Conservation (phyloP, 1,284 basidiomycete genomes). For the Puccinia brachypodii region DNA sequence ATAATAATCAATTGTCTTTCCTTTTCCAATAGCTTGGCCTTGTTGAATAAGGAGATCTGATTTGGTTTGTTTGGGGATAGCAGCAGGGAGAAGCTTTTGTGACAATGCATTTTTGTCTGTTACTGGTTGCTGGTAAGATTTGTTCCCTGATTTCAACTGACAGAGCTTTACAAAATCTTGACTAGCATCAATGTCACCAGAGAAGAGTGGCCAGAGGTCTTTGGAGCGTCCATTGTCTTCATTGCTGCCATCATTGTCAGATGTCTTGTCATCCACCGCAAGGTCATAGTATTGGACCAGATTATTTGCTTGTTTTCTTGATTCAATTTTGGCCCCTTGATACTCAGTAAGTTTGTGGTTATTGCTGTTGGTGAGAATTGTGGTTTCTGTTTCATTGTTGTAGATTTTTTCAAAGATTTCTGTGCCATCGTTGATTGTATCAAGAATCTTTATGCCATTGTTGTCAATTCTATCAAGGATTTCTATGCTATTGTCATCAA, state of each 20-base stretch:
- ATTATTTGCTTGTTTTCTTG: conserved; percentile 10
- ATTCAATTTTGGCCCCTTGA: not conserved
- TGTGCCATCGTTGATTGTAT: not conserved
- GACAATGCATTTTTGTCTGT: not conserved
- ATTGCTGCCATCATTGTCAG: not conserved
- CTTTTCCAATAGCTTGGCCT: not conserved
- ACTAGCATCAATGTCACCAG: not conserved
- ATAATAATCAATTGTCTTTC: not conserved
- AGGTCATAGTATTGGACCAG: not conserved
- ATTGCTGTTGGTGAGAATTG: not conserved
- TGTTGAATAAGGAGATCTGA: not conserved
- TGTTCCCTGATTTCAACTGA: conserved; percentile 9
- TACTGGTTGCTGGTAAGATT: not conserved
- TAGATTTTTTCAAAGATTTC: not conserved
- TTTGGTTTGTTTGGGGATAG: conserved; percentile 22
- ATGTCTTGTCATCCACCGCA: not conserved
- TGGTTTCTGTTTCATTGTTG: too few relatives aligned
- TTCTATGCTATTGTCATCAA: not conserved
- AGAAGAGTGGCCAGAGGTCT: not conserved
- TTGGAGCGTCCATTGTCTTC: not conserved
- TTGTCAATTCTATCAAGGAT: not conserved
- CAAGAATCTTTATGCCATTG: not conserved
- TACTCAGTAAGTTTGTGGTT: not conserved
- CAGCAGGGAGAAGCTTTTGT: not conserved
- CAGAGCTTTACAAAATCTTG: not conserved